Evolutionary conservation across 139 green algal genomes (phyloP).

Genomic region (Chlorella sp.): DNA sequence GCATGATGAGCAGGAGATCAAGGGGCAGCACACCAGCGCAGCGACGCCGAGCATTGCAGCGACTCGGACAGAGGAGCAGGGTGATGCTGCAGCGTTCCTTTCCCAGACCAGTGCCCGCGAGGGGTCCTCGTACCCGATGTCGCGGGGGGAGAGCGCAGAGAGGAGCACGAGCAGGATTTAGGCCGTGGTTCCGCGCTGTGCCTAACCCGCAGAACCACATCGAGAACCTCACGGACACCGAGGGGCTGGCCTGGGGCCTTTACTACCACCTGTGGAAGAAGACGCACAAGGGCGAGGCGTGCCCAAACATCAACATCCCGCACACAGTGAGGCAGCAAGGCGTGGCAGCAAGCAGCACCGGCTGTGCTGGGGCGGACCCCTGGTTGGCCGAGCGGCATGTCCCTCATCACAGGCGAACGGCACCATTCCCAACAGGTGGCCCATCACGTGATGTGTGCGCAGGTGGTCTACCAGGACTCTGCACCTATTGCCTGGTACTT

Average conservation of each 20-base stretch:
- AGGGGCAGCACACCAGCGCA: too few species aligned
- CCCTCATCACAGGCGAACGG: background rate
- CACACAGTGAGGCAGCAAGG: constrained; percentile 22
- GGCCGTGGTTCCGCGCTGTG: too few species aligned
- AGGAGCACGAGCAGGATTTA: too few species aligned
- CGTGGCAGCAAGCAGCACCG: too few species aligned
- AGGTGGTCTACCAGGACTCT: constrained; percentile 22
- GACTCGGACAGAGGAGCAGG: too few species aligned
- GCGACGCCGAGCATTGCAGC: too few species aligned
- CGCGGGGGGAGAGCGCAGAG: too few species aligned
- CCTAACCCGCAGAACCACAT: background rate
- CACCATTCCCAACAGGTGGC: background rate
- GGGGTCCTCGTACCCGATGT: too few species aligned
- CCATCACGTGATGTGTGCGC: background rate
- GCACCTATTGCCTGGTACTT: constrained; percentile 29
- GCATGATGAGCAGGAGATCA: too few species aligned
- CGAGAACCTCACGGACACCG: constrained; percentile 8
- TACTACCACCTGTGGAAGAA: constrained; percentile 35
- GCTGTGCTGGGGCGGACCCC: too few species aligned
- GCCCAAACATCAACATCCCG: constrained; percentile 26
- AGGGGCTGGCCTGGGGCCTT: constrained; percentile 24
- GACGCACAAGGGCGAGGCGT: constrained; percentile 18
- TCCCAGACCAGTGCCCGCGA: too few species aligned
- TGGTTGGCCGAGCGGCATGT: background rate
- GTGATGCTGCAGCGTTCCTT: too few species aligned